Conservation (phyloP, 495 filamentous ascomycete species). For the Pseudotulostoma volvatum region DNA sequence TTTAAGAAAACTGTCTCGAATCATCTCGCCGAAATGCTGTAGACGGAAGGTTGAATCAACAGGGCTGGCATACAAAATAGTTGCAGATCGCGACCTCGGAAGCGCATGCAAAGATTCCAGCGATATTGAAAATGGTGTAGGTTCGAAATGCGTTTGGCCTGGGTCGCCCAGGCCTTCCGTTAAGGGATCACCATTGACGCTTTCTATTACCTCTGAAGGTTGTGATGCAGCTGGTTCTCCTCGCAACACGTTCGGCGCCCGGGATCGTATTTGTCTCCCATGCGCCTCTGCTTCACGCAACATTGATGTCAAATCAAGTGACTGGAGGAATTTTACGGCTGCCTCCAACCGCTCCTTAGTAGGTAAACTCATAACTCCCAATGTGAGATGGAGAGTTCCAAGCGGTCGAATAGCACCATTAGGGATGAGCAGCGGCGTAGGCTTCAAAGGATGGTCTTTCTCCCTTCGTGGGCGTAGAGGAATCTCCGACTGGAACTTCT, state of each 20-base stretch:
- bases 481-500: conserved; percentile 42
- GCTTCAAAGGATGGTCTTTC: conserved; percentile 6
- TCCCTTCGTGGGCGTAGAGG: conserved; percentile 11
- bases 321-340: conserved; percentile 38
- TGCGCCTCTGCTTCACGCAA: conserved; percentile 19
- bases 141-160: background rate
- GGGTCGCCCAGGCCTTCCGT: background rate
- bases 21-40: conserved; percentile 41
- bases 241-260: background rate
- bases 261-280: conserved; percentile 1
- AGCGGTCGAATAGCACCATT: conserved; percentile 55
- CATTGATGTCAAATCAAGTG: conserved; percentile 35
- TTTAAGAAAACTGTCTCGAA: conserved; percentile 44
- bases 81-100: conserved; percentile 20
- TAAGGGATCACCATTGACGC: background rate
- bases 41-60: conserved; percentile 40
- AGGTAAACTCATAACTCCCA: conserved; percentile 72
- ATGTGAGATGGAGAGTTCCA: conserved; percentile 68
- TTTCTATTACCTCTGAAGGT: background rate
- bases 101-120: conserved; percentile 23
- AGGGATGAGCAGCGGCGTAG: conserved; percentile 25
- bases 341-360: conserved; percentile 36
- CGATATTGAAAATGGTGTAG: conserved; percentile 11
- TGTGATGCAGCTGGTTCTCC: background rate
- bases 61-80: conserved; percentile 39